Base-by-base conservation (phyloP, 1,284 basidiomycete genomes). In the Cryptococcus deneoformans region DNA sequence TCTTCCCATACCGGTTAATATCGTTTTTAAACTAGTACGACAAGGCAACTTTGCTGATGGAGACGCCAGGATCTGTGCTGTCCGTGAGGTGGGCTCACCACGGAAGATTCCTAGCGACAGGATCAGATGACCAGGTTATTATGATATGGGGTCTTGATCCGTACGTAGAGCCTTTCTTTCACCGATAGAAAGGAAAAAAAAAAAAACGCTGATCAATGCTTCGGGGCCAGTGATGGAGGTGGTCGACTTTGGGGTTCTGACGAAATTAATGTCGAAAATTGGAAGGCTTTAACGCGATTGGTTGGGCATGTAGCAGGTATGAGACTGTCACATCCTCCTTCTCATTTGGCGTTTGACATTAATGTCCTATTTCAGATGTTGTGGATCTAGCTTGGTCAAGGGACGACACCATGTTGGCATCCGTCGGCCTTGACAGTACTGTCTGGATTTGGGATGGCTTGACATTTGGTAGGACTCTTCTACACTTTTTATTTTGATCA, bases 131-230 rank as follows among this genome's bases (percentile, higher is more conserved):
- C 74, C 86, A 87, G 64, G 89, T 96, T 64, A 86, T 95, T 29
- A 90, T 99, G 85, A 87, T 99, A 53, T 99, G 95, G 95, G 92
- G 95, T 70, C 83, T 95, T 45, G 94, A 99, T 75, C 90, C 89
- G 90, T 94, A 72, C 79, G 89, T 84, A 39, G 50, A 36, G 12
- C n/a, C 11, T 12, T 35, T 29, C n/a, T 29, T 29, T 29, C 5
- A 29, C 3, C 29, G 29, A 29, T 29, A 29, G 29, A 29, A 29
- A 29, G 29, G 5, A 4, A 29, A 29, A 29, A 29, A 29, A 4
- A 29, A 4, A 29, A 29, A 29, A 29, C 29, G 29, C 29, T 29
- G 5, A 29, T 29, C 29, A 29, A 29, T 29, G 29, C 47, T 7
- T 7, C 38, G 40, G 55, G 14, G 5, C 7, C 64, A 92, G 90